Evolutionary conservation across 108 stramenopile genomes (phyloP).

Genomic region (Aurantiochytrium sp.): DNA sequence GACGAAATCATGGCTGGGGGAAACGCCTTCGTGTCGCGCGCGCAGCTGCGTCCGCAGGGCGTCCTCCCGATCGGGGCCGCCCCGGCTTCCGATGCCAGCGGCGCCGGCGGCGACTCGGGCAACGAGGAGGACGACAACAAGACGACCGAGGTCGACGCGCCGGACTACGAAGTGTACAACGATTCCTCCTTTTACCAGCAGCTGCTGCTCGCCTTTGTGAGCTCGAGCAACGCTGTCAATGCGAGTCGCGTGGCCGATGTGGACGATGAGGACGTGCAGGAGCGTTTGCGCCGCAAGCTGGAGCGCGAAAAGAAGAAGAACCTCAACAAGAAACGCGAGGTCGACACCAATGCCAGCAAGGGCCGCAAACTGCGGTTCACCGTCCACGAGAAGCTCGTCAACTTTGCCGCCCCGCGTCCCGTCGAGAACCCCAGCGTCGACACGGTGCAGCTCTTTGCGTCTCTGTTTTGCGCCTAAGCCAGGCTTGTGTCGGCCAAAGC

Average conservation of each 20-base stretch:
- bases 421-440: neutral
- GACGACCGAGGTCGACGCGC: neutral
- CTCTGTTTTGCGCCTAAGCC: neutral
- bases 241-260: neutral
- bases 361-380: neutral
- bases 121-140: neutral
- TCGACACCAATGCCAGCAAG: slow-evolving; percentile 19
- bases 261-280: slow-evolving; percentile 2
- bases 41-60: neutral
- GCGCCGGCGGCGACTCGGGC: neutral
- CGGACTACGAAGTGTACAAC: neutral
- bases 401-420: neutral
- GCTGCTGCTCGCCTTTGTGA: slow-evolving; percentile 23
- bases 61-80: neutral
- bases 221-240: neutral
- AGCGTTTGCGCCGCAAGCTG: neutral
- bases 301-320: neutral
- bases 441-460: slow-evolving; percentile 16
- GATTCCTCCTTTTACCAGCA: slow-evolving; percentile 24
- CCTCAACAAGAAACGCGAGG: neutral
- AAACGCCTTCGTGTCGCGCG: neutral
- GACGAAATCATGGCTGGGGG: neutral
- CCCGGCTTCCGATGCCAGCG: too few relatives aligned
- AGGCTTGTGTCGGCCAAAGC: too few relatives aligned
- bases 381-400: slow-evolving; percentile 26